A percentile compares a stretch with the other conserved stretches of the same genome.
phyloP scores from a whole-genome alignment of 2,329 filamentous ascomycete species.

The Plenodomus biglobosus region DNA sequence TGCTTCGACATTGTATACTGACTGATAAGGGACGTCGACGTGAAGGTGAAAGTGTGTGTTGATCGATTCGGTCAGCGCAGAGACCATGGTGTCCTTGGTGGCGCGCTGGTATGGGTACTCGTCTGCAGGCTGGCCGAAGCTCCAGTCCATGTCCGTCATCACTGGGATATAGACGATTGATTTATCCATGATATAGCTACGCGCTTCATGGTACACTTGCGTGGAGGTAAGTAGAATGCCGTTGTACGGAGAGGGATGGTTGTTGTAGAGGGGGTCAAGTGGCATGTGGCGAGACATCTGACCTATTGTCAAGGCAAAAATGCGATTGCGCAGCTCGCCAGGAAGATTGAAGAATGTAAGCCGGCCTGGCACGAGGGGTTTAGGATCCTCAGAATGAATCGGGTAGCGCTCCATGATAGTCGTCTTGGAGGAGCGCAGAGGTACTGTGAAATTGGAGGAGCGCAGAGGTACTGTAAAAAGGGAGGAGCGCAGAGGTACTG shows the following conservation, averaged over 20 bases:
- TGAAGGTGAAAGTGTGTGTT: conserved; percentile 5
- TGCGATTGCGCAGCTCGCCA: conserved; percentile 4
- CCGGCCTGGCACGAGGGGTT: background rate
- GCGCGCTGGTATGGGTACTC: conserved; percentile 2
- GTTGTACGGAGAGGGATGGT: background rate
- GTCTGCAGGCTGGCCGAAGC: background rate
- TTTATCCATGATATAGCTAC: conserved; percentile 3
- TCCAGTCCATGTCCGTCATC: conserved; percentile 1
- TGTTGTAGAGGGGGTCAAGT: background rate
- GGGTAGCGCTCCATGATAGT: background rate
- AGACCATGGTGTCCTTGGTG: conserved; percentile 4
- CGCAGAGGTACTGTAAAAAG: too few relatives aligned
- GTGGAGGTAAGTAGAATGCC: background rate
- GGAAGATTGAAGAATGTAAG: conserved; percentile 4
- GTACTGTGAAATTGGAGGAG: too few relatives aligned
- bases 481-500: too few relatives aligned
- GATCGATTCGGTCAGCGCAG: conserved; percentile 3
- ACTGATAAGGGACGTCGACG: too few relatives aligned
- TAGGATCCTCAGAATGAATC: background rate
- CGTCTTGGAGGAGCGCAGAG: too few relatives aligned
- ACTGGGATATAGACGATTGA: conserved; percentile 3
- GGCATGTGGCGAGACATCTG: conserved; percentile 2
- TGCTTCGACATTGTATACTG: too few relatives aligned
- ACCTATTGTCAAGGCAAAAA: conserved; percentile 1
- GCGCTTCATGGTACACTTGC: conserved; percentile 2